These are phyloP conservation scores for Bipolaris zeicola DNA, from an alignment of 2,329 filamentous ascomycete genomes.

Conservation along the genomic window DNA sequence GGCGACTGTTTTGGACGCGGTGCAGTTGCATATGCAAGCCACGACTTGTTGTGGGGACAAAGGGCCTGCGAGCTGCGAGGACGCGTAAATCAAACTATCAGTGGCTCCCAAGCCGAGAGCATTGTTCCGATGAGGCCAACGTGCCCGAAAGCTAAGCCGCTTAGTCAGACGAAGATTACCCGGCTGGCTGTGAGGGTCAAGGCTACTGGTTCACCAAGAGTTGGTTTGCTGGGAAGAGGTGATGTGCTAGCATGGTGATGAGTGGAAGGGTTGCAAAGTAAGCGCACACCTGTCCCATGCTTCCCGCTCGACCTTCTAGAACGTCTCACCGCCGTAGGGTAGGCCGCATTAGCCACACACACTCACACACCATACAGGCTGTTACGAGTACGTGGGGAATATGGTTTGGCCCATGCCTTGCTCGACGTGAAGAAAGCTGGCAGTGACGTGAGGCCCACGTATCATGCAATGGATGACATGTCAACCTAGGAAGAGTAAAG, in stretches of 20 bases:
- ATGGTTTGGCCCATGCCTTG: neutral
- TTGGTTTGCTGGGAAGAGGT: neutral
- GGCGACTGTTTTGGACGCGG: neutral
- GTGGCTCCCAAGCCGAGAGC: conserved; percentile 1
- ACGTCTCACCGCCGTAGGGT: conserved; percentile 17
- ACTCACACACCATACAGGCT: neutral
- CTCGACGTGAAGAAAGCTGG: neutral
- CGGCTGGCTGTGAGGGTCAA: neutral
- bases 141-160: neutral
- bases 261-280: conserved; percentile 2
- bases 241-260: neutral
- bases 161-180: neutral
- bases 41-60: conserved; percentile 9
- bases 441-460: conserved; percentile 3
- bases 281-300: conserved; percentile 4
- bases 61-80: conserved; percentile 10
- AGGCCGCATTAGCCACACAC: conserved; percentile 8
- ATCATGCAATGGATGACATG: conserved; percentile 15
- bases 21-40: conserved; percentile 11
- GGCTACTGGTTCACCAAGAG: neutral
- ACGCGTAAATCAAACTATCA: conserved; percentile 7
- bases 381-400: conserved; percentile 5
- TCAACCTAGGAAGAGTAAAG: neutral
- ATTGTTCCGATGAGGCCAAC: conserved; percentile 1
- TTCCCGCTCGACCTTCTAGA: conserved; percentile 15